Evolutionary conservation across 345 rosid species (phyloP).

Genomic region (Eucalyptus viminalis): DNA sequence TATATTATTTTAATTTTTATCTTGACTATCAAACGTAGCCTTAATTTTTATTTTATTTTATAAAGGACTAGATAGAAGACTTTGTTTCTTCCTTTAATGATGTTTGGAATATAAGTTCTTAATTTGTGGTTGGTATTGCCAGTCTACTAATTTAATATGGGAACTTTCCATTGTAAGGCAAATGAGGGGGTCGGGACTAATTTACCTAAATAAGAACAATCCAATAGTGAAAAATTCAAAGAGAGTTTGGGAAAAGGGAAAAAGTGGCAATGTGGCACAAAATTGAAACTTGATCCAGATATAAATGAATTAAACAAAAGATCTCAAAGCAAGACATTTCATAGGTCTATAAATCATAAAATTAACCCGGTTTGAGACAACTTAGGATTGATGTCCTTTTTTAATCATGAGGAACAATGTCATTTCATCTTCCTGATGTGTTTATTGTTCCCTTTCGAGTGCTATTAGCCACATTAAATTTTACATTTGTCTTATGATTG

Average conservation of each 20-base stretch:
- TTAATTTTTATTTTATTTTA: too few species aligned
- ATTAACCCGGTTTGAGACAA: not conserved
- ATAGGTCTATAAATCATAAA: not conserved
- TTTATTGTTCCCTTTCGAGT: too few species aligned
- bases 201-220: too few species aligned
- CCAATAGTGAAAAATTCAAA: not conserved
- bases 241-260: not conserved
- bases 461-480: too few species aligned
- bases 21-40: too few species aligned
- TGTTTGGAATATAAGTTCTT: too few species aligned
- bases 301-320: not conserved
- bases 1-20: too few species aligned
- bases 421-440: too few species aligned
- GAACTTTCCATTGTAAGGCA: not conserved
- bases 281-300: not conserved
- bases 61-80: too few species aligned
- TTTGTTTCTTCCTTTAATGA: too few species aligned
- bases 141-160: not conserved
- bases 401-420: not conserved
- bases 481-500: fast-evolving
- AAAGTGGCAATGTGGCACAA: not conserved
- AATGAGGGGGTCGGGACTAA: not conserved
- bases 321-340: not conserved
- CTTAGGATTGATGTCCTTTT: not conserved
- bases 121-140: too few species aligned